Percentiles rank a stretch among this genome's conserved stretches.
Conservation (phyloP, 306 rosid species). For the Calophaca sinica region DNA sequence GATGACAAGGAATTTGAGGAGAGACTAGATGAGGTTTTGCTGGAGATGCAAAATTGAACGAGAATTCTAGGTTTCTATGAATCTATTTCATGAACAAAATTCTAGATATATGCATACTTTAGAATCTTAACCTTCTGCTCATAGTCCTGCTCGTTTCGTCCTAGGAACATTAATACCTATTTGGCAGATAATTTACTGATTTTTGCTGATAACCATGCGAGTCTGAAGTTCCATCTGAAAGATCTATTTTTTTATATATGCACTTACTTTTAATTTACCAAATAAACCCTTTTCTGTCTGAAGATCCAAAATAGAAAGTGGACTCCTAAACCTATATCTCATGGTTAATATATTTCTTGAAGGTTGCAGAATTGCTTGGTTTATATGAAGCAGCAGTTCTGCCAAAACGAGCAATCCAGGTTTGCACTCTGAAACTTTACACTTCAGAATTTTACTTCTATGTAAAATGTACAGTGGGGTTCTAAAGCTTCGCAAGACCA, state of each 20-base stretch:
- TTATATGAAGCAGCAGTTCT: conserved; percentile 86
- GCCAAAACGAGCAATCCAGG: conserved; percentile 99
- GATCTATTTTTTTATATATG: background rate
- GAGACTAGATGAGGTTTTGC: too few species aligned
- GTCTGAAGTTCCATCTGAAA: conserved; percentile 1
- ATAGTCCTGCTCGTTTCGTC: background rate
- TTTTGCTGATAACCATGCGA: background rate
- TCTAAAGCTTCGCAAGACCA: background rate
- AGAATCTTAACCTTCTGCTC: background rate
- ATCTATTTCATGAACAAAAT: too few species aligned
- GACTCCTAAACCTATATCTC: conserved; percentile 34
- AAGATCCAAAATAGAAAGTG: background rate
- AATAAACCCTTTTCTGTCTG: conserved; percentile 3
- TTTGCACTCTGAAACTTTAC: conserved; percentile 43
- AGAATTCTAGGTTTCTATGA: too few species aligned
- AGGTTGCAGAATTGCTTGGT: conserved; percentile 93
- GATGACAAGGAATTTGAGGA: too few species aligned
- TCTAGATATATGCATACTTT: background rate
- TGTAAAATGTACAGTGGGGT: conserved; percentile 3
- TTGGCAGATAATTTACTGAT: background rate
- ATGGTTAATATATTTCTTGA: conserved; percentile 39
- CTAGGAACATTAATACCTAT: background rate
- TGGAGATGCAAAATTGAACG: too few species aligned
- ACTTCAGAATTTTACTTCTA: conserved; percentile 17
- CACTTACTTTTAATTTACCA: conserved; percentile 22